Percentiles rank a stretch among this genome's conserved stretches.
phyloP scores from a whole-genome alignment of 495 filamentous ascomycete species.

The Gamarada debralockiae region DNA sequence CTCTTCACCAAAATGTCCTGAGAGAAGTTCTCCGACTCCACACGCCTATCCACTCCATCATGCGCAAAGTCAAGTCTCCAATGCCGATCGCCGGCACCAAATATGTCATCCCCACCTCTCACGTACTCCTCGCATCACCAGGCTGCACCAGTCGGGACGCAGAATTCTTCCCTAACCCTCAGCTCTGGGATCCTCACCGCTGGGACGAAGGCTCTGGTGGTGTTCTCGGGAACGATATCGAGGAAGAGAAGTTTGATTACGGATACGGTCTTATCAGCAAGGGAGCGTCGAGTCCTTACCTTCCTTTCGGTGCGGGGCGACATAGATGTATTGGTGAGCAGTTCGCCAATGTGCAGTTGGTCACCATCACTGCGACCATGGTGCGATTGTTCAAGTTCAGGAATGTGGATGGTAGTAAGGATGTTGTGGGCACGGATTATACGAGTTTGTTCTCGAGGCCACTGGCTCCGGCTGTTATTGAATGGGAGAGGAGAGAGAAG shows the following conservation, averaged over 20 bases:
- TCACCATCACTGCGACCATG: slow-evolving; percentile 76
- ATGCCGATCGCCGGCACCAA: slow-evolving; percentile 75
- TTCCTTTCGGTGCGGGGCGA: slow-evolving; percentile 91
- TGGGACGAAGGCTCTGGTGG: slow-evolving; percentile 62
- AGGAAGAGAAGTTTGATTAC: slow-evolving; percentile 80
- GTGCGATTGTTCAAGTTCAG: slow-evolving; percentile 72
- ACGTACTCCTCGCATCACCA: slow-evolving; percentile 77
- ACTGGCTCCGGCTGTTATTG: slow-evolving; percentile 57
- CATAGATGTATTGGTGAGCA: slow-evolving; percentile 97
- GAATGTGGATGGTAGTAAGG: slow-evolving; percentile 63
- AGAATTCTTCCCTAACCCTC: slow-evolving; percentile 76
- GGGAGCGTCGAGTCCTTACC: slow-evolving; percentile 79
- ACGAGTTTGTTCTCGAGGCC: slow-evolving; percentile 62
- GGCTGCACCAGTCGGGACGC: slow-evolving; percentile 67
- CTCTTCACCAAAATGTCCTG: slow-evolving; percentile 66
- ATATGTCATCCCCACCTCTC: slow-evolving; percentile 70
- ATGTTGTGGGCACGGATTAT: slow-evolving; percentile 82
- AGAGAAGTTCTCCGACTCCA: slow-evolving; percentile 81
- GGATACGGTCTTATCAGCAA: slow-evolving; percentile 92
- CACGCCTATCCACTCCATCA: slow-evolving; percentile 78
- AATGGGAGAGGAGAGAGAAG: slow-evolving; percentile 58
- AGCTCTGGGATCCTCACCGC: slow-evolving; percentile 80
- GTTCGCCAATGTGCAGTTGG: slow-evolving; percentile 90
- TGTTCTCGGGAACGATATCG: slow-evolving; percentile 47
- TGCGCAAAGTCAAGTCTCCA: slow-evolving; percentile 78